Conservation (phyloP, 805 yeast species). For the Starmerella apis region DNA sequence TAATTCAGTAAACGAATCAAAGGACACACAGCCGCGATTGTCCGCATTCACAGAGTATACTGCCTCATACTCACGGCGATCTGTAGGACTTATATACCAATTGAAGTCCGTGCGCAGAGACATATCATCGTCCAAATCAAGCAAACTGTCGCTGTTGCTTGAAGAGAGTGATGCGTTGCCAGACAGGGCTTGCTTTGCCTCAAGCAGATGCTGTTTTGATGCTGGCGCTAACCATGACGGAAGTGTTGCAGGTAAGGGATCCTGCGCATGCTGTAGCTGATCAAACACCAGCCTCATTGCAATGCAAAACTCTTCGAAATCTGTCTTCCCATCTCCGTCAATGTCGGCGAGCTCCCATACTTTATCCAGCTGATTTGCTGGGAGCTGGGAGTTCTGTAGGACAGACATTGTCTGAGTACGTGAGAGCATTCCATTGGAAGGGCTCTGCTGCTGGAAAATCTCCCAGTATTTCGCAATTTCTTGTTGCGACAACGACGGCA, state of each 20-base stretch:
- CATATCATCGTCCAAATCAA: conserved; percentile 51
- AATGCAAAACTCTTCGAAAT: conserved; percentile 95
- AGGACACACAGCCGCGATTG: conserved; percentile 66
- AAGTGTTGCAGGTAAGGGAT: conserved; percentile 54
- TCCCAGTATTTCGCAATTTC: conserved; percentile 98
- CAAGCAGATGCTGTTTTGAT: conserved; percentile 71
- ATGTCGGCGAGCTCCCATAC: conserved; percentile 85
- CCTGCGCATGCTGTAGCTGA: conserved; percentile 60
- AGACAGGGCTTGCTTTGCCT: conserved; percentile 59
- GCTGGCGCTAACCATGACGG: conserved; percentile 94
- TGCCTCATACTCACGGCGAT: conserved; percentile 64
- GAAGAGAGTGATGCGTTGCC: conserved; percentile 20
- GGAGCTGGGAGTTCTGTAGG: conserved; percentile 76
- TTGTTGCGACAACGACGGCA: conserved; percentile 46
- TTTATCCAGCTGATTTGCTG: conserved; percentile 62
- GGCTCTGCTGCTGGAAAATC: conserved; percentile 81
- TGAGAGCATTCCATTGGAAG: conserved; percentile 63
- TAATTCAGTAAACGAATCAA: conserved; percentile 56
- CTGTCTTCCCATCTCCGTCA: conserved; percentile 82
- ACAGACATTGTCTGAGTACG: conserved; percentile 82
- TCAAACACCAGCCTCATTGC: conserved; percentile 95
- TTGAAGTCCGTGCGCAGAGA: conserved; percentile 62
- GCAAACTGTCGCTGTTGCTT: conserved; percentile 27
- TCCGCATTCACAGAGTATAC: conserved; percentile 68
- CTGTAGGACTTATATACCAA: conserved; percentile 93